A percentile compares a stretch with the other conserved stretches of the same genome.
Evolutionary conservation across 2,329 filamentous ascomycete species (phyloP).

Genomic region (Gremmenia infestans): DNA sequence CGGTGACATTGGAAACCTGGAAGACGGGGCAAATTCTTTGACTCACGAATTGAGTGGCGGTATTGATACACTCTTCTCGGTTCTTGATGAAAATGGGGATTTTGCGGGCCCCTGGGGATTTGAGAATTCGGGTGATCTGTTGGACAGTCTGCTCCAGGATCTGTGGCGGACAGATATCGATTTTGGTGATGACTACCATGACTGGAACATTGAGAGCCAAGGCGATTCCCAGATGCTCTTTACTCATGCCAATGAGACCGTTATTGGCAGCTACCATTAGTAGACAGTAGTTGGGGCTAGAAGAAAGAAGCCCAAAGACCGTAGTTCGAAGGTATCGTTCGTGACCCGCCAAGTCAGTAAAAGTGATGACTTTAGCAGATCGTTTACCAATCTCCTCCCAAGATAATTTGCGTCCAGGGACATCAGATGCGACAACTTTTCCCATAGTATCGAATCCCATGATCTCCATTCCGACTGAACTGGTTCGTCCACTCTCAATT

Average conservation of each 20-base stretch:
- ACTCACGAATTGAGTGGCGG: conserved; percentile 91
- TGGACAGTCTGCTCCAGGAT: conserved; percentile 91
- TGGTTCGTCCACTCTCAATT: conserved; percentile 90
- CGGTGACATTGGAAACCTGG: conserved; percentile 96
- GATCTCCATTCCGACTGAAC: conserved; percentile 97
- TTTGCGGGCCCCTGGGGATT: conserved; percentile 88
- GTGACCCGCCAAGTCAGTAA: conserved; percentile 92
- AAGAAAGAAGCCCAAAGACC: conserved; percentile 89
- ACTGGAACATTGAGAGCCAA: conserved; percentile 93
- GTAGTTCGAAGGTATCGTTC: conserved; percentile 94
- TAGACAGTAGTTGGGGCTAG: conserved; percentile 93
- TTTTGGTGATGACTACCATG: conserved; percentile 97
- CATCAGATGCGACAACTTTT: conserved; percentile 74
- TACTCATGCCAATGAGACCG: conserved; percentile 94
- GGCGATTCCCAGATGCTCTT: conserved; percentile 94
- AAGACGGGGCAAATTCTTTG: conserved; percentile 96
- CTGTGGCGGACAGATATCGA: conserved; percentile 94
- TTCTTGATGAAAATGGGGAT: conserved; percentile 95
- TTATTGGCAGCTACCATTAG: conserved; percentile 99
- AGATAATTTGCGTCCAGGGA: conserved; percentile 78
- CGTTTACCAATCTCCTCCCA: conserved; percentile 98
- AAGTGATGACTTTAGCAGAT: conserved; percentile 93
- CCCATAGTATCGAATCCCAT: conserved; percentile 92
- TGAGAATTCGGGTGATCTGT: conserved; percentile 88
- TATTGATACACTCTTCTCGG: conserved; percentile 87